A percentile compares a stretch with the other conserved stretches of the same genome.
phyloP scores from a whole-genome alignment of 1,139 yeast species.

The Yamadazyma friedrichii region DNA sequence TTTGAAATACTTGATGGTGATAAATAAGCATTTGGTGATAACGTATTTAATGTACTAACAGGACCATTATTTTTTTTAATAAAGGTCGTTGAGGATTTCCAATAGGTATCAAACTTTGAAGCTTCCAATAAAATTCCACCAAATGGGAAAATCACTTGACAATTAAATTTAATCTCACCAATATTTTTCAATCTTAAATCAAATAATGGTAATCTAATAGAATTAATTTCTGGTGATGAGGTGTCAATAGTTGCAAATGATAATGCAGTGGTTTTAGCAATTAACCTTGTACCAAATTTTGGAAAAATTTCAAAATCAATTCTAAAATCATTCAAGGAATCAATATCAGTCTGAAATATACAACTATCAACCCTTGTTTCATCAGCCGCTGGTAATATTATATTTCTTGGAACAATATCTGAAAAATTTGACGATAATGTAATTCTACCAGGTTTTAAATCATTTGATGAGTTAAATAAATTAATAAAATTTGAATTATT shows the following conservation, averaged over 20 bases:
- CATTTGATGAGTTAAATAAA: constrained; percentile 45
- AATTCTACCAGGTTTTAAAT: constrained; percentile 53
- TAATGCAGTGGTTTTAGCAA: constrained; percentile 85
- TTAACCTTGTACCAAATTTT: constrained; percentile 86
- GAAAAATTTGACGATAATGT: constrained; percentile 70
- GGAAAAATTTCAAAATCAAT: constrained; percentile 93
- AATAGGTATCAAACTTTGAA: constrained; percentile 90
- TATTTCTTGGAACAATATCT: constrained; percentile 83
- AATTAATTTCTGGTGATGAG: constrained; percentile 46
- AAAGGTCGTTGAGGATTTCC: constrained; percentile 77
- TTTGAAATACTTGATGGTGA: constrained; percentile 17
- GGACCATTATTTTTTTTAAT: constrained; percentile 34
- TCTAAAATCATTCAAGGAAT: constrained; percentile 62
- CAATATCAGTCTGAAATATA: constrained; percentile 82
- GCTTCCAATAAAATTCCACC: constrained; percentile 83
- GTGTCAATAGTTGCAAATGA: constrained; percentile 49
- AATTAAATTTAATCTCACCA: constrained; percentile 76
- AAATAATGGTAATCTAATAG: constrained; percentile 69
- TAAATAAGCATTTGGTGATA: constrained; percentile 34
- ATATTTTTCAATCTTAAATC: constrained; percentile 80
- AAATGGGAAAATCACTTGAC: constrained; percentile 87
- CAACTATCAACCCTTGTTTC: constrained; percentile 56
- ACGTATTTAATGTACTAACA: constrained; percentile 28
- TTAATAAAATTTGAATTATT: constrained; percentile 54
- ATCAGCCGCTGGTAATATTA: constrained; percentile 75